Percentiles rank a stretch among this genome's conserved stretches.
These are phyloP conservation scores for Cordyceps farinosa DNA, from an alignment of 2,329 filamentous ascomycete genomes.

Conservation along the genomic window DNA sequence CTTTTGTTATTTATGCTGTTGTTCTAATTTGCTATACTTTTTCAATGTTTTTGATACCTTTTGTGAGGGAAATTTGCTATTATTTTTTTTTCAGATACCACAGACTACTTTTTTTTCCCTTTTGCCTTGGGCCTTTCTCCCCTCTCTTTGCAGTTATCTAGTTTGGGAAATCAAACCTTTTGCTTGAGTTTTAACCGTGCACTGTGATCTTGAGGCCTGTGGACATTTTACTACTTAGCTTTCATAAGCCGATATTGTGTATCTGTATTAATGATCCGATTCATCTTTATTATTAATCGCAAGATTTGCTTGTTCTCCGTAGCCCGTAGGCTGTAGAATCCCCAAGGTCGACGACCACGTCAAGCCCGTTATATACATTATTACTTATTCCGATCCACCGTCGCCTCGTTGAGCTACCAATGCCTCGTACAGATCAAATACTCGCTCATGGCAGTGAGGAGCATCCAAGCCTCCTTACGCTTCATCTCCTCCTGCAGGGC, in stretches of 20 bases:
- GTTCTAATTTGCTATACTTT: conserved; percentile 4
- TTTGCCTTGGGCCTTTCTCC: conserved; percentile 6
- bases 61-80: background rate
- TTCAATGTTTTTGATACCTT: conserved; percentile 11
- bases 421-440: conserved; percentile 65
- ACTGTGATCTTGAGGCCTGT: background rate
- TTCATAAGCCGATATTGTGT: background rate
- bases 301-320: background rate
- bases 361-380: background rate
- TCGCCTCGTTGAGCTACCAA: conserved; percentile 49
- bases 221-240: too few species aligned
- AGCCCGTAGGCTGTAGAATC: background rate
- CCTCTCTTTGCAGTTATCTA: conserved; percentile 25
- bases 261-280: background rate
- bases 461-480: conserved; percentile 72
- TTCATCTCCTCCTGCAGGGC: conserved; percentile 82
- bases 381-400: background rate
- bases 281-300: background rate
- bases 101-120: conserved; percentile 18
- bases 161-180: conserved; percentile 22
- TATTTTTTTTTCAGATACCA: conserved; percentile 20
- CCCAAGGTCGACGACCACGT: background rate
- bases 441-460: conserved; percentile 63
- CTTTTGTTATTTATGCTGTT: conserved; percentile 4
- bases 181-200: conserved; percentile 18